phyloP scores from a whole-genome alignment of 2,329 filamentous ascomycete species.

The Cladosporium sphaerospermum region DNA sequence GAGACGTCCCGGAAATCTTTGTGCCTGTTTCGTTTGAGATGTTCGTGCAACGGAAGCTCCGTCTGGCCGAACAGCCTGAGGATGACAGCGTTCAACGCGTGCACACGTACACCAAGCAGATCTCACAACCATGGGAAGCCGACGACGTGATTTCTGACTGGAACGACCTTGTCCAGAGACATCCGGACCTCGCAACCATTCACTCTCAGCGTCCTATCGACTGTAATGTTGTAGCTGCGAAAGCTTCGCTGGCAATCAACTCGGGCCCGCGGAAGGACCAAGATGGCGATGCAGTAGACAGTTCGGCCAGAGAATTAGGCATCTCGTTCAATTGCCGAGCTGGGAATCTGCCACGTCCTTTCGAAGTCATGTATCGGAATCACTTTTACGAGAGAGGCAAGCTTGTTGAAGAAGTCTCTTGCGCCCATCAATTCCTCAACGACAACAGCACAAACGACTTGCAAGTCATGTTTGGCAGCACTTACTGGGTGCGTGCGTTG shows the following conservation, averaged over 20 bases:
- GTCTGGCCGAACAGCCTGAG: not conserved
- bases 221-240: slow-evolving; percentile 35
- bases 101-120: slow-evolving; percentile 36
- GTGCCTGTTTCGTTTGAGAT: slow-evolving; percentile 35
- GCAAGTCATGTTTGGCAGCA: slow-evolving; percentile 36
- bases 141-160: slow-evolving; percentile 31
- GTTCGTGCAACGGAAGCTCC: slow-evolving; percentile 32
- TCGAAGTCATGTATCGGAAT: slow-evolving; percentile 20
- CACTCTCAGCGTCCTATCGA: slow-evolving; percentile 21
- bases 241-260: slow-evolving; percentile 38
- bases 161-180: slow-evolving; percentile 29
- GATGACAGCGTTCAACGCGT: slow-evolving; percentile 21
- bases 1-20: slow-evolving; percentile 18
- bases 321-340: slow-evolving; percentile 25
- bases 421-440: not conserved
- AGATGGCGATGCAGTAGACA: slow-evolving; percentile 23
- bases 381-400: slow-evolving; percentile 23
- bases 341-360: slow-evolving; percentile 15
- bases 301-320: slow-evolving; percentile 25
- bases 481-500: slow-evolving; percentile 39
- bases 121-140: slow-evolving; percentile 23
- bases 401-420: slow-evolving; percentile 12
- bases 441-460: slow-evolving; percentile 20
- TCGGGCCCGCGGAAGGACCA: slow-evolving; percentile 30
- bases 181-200: slow-evolving; percentile 23